Conservation (phyloP, 371 early-diverging fungal species). For the Mortierella sp. region DNA sequence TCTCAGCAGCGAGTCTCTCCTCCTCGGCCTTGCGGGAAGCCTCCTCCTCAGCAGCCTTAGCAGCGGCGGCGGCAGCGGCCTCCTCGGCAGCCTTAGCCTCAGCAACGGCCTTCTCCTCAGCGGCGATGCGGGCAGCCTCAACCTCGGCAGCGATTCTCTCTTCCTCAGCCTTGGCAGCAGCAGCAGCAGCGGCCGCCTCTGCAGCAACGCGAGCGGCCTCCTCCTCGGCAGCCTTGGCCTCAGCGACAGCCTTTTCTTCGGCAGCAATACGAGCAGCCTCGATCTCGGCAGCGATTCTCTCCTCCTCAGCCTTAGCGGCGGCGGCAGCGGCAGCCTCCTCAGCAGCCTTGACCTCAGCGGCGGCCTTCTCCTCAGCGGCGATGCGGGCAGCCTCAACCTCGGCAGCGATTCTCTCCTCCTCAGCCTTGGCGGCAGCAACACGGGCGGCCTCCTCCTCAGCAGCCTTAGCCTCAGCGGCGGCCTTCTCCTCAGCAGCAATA, state of each 20-base stretch:
- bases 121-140: slow-evolving; percentile 7
- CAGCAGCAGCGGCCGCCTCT: slow-evolving; percentile 19
- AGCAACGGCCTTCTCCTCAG: slow-evolving; percentile 13
- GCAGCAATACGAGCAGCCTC: neutral
- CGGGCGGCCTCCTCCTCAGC: slow-evolving; percentile 35
- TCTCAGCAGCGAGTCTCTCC: slow-evolving; percentile 26
- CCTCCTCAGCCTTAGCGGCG: slow-evolving; percentile 14
- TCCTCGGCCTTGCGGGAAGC: slow-evolving; percentile 20
- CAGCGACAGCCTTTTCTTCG: slow-evolving; percentile 13
- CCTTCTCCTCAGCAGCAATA: slow-evolving; percentile 7
- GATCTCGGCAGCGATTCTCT: neutral
- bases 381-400: neutral
- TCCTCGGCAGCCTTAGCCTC: slow-evolving; percentile 31
- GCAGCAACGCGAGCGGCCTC: neutral
- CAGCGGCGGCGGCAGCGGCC: slow-evolving; percentile 15
- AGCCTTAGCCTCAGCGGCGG: slow-evolving; percentile 23
- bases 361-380: slow-evolving; percentile 18
- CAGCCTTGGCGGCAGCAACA: slow-evolving; percentile 13
- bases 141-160: slow-evolving; percentile 3
- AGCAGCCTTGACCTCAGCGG: slow-evolving; percentile 1
- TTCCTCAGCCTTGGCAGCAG: slow-evolving; percentile 2
- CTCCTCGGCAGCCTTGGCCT: slow-evolving; percentile 11
- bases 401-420: slow-evolving; percentile 10
- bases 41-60: slow-evolving; percentile 17
- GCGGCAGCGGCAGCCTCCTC: slow-evolving; percentile 8